A percentile compares a stretch with the other conserved stretches of the same genome.
phyloP scores from a whole-genome alignment of 108 stramenopile genomes.

The Nitzschia sp. region DNA sequence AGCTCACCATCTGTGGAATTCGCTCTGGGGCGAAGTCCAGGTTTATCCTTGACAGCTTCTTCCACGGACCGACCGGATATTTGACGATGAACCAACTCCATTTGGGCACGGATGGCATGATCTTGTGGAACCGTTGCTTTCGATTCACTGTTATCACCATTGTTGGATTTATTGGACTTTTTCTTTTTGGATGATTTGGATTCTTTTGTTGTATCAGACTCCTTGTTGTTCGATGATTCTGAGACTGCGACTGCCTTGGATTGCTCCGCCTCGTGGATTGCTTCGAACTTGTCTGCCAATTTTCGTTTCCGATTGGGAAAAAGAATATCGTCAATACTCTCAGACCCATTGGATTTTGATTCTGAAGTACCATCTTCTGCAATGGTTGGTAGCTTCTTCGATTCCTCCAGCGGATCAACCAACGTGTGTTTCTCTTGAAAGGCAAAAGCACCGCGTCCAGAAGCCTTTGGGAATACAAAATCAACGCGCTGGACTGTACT shows the following conservation, averaged over 20 bases:
- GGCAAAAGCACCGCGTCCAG: conserved; percentile 18
- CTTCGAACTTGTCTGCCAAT: conserved; percentile 20
- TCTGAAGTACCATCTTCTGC: conserved; percentile 2
- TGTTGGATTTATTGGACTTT: neutral
- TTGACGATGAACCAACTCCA: conserved; percentile 18
- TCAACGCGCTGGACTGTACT: conserved; percentile 20
- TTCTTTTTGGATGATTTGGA: neutral
- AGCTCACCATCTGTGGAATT: conserved; percentile 82
- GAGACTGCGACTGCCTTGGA: neutral
- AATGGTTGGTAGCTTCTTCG: conserved; percentile 5
- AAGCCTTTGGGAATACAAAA: conserved; percentile 34
- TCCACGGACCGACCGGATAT: conserved; percentile 64
- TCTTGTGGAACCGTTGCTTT: conserved; percentile 2
- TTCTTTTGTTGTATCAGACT: neutral
- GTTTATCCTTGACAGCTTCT: conserved; percentile 68
- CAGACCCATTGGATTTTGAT: conserved; percentile 1
- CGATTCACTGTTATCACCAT: neutral
- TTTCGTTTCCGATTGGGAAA: conserved; percentile 22
- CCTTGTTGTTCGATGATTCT: neutral
- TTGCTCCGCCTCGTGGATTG: conserved; percentile 2
- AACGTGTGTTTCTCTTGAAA: neutral
- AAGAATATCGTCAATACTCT: conserved; percentile 37
- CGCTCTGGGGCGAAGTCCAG: conserved; percentile 67
- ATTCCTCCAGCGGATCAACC: neutral
- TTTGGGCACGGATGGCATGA: neutral